Base-by-base conservation (phyloP, 1,284 basidiomycete genomes). In the Vanrija sp. region DNA sequence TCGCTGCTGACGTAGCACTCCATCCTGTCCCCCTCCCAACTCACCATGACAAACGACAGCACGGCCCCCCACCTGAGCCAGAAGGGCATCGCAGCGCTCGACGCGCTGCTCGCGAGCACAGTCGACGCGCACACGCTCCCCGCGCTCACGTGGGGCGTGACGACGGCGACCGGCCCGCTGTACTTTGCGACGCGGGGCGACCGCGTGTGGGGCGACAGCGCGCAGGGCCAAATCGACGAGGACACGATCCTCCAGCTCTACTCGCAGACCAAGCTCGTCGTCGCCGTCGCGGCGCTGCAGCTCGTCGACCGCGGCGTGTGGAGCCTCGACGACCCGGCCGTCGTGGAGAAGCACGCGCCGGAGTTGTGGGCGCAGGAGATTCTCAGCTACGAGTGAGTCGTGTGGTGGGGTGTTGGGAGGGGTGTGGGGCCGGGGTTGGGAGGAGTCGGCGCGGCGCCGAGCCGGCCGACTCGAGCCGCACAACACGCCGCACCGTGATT, bases 201-300 rank as follows among this genome's bases (percentile, higher is more conserved):
- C 35, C 54, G 46, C 39, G 57, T 63, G 2, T 64, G 59, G 45
- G 68, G 62, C 3, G 51, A 68, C 23, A 53, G 54, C 3, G 49
- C 56, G 8, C 43, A 57, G 25, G 67, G 64, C 15, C 43, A 53
- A 41, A 54, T 72, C 8, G 53, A 62, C 41, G 44, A 52, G 35
- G 52, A 67, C 37, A 71, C 67, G 8, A 56, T 31, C 16, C 47
- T 56, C 15, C 62, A 63, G 63, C 57, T 69, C 7, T 64, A 56
- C 37, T 63, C 60, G 31, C 62, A 60, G 51, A 72, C 71, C 44
- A 73, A 73, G 63, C 57, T 69, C 44, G 58, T 73, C 53, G 71
- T 71, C 0, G 64, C 61, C 45, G 65, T 72, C 7, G 66, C 72
- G 9, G 60, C 58, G 22, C 63, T 73, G 45, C 71, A 71, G 54